These are phyloP conservation scores for Sporothrix luriei DNA, from an alignment of 2,329 filamentous ascomycete genomes.

Conservation along the genomic window DNA sequence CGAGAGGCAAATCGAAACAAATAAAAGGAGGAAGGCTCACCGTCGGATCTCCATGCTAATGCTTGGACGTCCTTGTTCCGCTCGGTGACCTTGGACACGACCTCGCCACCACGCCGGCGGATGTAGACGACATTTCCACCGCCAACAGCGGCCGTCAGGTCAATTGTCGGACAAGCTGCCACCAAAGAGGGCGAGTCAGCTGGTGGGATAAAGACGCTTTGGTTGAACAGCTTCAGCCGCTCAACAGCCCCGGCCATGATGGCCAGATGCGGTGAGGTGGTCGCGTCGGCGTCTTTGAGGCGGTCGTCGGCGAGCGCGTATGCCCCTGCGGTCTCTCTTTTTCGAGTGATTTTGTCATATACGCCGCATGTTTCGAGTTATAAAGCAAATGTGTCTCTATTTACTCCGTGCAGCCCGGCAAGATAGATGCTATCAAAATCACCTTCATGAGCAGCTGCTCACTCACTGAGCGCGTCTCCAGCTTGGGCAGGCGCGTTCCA, in stretches of 20 bases:
- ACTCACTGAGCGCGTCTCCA: constrained; percentile 28
- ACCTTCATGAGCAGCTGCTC: background rate
- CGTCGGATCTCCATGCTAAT: constrained; percentile 68
- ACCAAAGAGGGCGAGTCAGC: constrained; percentile 62
- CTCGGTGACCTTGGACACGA: constrained; percentile 54
- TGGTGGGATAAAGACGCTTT: constrained; percentile 58
- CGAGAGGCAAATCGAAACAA: background rate
- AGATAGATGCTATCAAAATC: constrained; percentile 2
- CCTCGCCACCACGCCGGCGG: constrained; percentile 75
- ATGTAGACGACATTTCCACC: constrained; percentile 67
- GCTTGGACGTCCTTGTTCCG: constrained; percentile 50
- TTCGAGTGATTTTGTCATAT: background rate
- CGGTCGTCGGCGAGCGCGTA: background rate
- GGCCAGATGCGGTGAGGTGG: background rate
- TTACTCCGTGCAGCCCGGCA: background rate
- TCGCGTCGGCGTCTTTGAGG: background rate
- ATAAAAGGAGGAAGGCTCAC: constrained; percentile 47
- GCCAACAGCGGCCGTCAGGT: constrained; percentile 76
- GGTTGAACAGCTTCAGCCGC: constrained; percentile 53
- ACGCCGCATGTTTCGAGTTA: background rate
- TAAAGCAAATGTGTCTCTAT: background rate
- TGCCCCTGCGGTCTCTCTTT: background rate
- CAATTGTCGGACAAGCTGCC: constrained; percentile 80
- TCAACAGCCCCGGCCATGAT: constrained; percentile 20
- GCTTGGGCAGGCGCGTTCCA: constrained; percentile 26